A percentile compares a stretch with the other conserved stretches of the same genome.
phyloP scores from a whole-genome alignment of 2,329 filamentous ascomycete species.

The Xylariaceae sp. region DNA sequence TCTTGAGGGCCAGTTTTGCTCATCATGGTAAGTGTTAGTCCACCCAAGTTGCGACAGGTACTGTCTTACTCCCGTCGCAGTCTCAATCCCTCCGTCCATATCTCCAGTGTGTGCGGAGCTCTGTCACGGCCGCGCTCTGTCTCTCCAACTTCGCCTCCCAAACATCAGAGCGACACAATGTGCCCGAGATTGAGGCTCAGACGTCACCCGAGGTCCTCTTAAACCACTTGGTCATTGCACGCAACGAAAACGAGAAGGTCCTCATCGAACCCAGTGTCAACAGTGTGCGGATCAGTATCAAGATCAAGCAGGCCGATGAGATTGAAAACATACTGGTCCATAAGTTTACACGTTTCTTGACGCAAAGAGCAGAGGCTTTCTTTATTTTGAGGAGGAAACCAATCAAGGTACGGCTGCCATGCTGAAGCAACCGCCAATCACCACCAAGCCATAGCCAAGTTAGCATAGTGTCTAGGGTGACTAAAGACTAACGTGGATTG shows the following conservation, averaged over 20 bases:
- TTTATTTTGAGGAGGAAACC: slow-evolving; percentile 96
- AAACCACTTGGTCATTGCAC: slow-evolving; percentile 86
- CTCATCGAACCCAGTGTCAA: slow-evolving; percentile 97
- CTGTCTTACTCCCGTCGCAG: slow-evolving; percentile 51
- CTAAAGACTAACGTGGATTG: slow-evolving; percentile 44
- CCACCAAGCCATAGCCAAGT: no score
- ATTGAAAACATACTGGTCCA: slow-evolving; percentile 98
- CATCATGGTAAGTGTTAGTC: slow-evolving; percentile 32
- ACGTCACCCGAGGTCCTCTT: slow-evolving; percentile 93
- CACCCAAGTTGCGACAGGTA: background rate
- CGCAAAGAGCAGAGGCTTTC: slow-evolving; percentile 93
- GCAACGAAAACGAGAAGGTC: slow-evolving; percentile 97
- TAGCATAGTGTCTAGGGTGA: background rate
- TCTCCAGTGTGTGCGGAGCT: slow-evolving; percentile 93
- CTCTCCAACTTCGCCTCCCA: slow-evolving; percentile 98
- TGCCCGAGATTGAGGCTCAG: slow-evolving; percentile 93
- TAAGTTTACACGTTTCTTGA: slow-evolving; percentile 97
- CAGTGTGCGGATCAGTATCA: slow-evolving; percentile 95
- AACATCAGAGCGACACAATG: slow-evolving; percentile 95
- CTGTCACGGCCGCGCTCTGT: slow-evolving; percentile 89
- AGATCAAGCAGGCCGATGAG: slow-evolving; percentile 99
- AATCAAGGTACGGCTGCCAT: slow-evolving; percentile 78
- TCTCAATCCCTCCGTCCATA: slow-evolving; percentile 97
- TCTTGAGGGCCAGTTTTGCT: slow-evolving; percentile 17
- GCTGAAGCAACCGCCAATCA: no score